Evolutionary conservation across 2,329 filamentous ascomycete genomes (phyloP).

Genomic region (Coleophoma eucalyptorum): DNA sequence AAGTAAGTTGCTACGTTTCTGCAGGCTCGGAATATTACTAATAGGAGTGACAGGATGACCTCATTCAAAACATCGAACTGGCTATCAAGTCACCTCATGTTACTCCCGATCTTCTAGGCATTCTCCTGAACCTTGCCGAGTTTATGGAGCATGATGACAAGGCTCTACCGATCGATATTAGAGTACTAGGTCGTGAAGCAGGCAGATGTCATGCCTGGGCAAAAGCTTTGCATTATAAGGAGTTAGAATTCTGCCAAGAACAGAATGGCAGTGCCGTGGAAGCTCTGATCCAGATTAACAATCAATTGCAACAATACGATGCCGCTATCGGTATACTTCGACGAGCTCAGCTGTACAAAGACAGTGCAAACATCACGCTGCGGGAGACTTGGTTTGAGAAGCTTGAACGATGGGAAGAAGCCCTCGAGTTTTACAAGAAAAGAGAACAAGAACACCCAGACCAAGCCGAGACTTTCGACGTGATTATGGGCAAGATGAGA

Average conservation of each 20-base stretch:
- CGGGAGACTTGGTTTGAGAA: conserved; percentile 99
- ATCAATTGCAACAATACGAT: conserved; percentile 97
- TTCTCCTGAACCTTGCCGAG: conserved; percentile 92
- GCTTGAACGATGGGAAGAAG: conserved; percentile 96
- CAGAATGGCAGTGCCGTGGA: conserved; percentile 95
- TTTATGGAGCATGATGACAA: conserved; percentile 99
- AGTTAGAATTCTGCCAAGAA: conserved; percentile 96
- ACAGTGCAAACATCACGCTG: conserved; percentile 70
- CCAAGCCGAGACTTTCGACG: conserved; percentile 89
- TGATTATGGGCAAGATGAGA: conserved; percentile 99
- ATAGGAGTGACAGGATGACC: conserved; percentile 57
- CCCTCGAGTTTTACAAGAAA: conserved; percentile 84
- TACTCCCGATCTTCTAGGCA: conserved; percentile 89
- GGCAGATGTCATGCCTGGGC: conserved; percentile 97
- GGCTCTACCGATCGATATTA: conserved; percentile 93
- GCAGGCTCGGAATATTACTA: not conserved
- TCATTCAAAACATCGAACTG: conserved; percentile 92
- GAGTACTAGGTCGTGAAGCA: conserved; percentile 89
- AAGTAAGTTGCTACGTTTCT: conserved; percentile 35
- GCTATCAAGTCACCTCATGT: conserved; percentile 95
- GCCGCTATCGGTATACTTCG: conserved; percentile 96
- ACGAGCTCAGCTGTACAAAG: conserved; percentile 92
- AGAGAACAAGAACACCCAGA: conserved; percentile 68
- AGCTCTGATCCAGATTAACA: conserved; percentile 98
- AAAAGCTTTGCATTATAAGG: conserved; percentile 98